Percentiles rank a stretch among this genome's conserved stretches.
Evolutionary conservation across 2,329 filamentous ascomycete species (phyloP).

Genomic region (Sporothrix dimorphospora): DNA sequence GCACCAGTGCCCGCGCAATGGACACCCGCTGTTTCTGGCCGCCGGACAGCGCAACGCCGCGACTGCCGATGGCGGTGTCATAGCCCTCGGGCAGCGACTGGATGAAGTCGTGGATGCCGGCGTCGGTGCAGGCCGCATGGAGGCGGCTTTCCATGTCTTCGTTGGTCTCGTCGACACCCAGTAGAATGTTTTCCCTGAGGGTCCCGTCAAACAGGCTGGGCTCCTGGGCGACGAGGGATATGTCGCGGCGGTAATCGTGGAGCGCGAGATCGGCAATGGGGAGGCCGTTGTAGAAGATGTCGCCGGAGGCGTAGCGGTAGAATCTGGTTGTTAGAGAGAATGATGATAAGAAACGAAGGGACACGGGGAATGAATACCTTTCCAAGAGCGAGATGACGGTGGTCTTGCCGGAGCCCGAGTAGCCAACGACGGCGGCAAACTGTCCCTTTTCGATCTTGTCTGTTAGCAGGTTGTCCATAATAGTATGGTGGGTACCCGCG

Average conservation of each 20-base stretch:
- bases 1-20: constrained; percentile 32
- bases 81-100: constrained; percentile 56
- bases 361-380: constrained; percentile 33
- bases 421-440: constrained; percentile 42
- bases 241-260: constrained; percentile 54
- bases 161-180: constrained; percentile 35
- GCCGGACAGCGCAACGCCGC: constrained; percentile 32
- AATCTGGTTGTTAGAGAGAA: constrained; percentile 26
- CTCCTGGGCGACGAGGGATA: constrained; percentile 63
- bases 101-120: constrained; percentile 73
- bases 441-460: constrained; percentile 40
- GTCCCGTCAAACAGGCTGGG: constrained; percentile 60
- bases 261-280: constrained; percentile 58
- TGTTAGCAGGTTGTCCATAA: too few species aligned
- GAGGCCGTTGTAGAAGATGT: constrained; percentile 59
- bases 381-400: constrained; percentile 56
- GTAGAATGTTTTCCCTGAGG: constrained; percentile 40
- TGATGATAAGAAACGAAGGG: constrained; percentile 1
- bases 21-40: constrained; percentile 34
- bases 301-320: constrained; percentile 48
- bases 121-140: constrained; percentile 57
- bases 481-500: too few species aligned
- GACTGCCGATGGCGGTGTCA: constrained; percentile 31
- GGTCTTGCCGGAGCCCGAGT: constrained; percentile 41
- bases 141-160: constrained; percentile 53